Base-by-base conservation (phyloP, 495 filamentous ascomycete species). In the Penicillium fimorum region DNA sequence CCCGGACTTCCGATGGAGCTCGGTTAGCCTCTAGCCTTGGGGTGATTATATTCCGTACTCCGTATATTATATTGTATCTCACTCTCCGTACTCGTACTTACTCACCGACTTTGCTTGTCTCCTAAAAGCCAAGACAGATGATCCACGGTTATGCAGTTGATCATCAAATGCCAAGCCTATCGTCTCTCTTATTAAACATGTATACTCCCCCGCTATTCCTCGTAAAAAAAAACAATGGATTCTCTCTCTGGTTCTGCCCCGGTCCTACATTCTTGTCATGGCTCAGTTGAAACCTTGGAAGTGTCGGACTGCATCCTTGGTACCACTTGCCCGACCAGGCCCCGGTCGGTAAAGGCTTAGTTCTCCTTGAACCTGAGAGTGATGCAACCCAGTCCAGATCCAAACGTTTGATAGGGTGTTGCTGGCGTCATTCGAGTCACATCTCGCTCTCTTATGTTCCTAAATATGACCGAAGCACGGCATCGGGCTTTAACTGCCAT, bases 341-440 rank as follows among this genome's bases (percentile, higher is more conserved):
- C 25, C 25, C 25, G 37, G 46, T 63, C 58, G 62, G 59, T 57
- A 59, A 67, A 65, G 59, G 65, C 65, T 67, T 65, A 56, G 35
- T 61, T 64, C 48, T 22, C 30, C 13, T 30, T 53, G n/a, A 7
- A 47, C 48, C 24, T 25, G 25, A 18, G 8, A 17, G 2, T 4
- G n/a, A n/a, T 37, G 29, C 8, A 15, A 37, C 51, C 15, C 29
- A 35, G 51, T 30, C 32, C 33, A 38, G 11, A 37, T 54, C 12
- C 15, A 29, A 43, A 58, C 35, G 35, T 20, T 53, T 38, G 17
- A 47, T 35, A 18, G 22, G 13, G 15, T 41, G 25, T 35, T 22
- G 1, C 22, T 25, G 40, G 29, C 32, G 22, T 45, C 42, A 29
- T 46, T 47, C n/a, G 32, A 40, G 32, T 54, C 42, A 47, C 41